Conservation (phyloP, 495 filamentous ascomycete genomes). For the Pyronema omphalodes region DNA sequence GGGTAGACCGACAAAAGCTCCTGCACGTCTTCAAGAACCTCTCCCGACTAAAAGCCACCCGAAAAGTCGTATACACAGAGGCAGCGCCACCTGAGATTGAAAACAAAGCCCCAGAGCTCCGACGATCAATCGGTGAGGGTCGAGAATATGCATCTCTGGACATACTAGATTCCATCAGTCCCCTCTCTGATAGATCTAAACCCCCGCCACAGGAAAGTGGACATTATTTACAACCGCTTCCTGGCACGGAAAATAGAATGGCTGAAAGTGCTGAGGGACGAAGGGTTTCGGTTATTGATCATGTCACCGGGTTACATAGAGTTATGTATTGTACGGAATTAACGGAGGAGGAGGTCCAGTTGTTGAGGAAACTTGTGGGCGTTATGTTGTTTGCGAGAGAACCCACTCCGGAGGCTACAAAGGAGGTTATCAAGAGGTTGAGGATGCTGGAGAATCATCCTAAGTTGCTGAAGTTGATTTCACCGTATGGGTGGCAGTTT, state of each 20-base stretch:
- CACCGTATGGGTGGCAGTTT: constrained; percentile 17
- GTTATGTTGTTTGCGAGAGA: constrained; percentile 4
- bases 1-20: constrained; percentile 10
- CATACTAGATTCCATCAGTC: too few relatives aligned
- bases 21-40: constrained; percentile 15
- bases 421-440: constrained; percentile 17
- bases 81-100: background rate
- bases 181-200: too few relatives aligned
- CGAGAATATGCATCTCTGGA: too few relatives aligned
- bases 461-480: constrained; percentile 11
- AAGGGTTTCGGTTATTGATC: background rate
- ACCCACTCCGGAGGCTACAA: constrained; percentile 9
- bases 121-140: too few relatives aligned
- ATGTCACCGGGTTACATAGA: background rate
- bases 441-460: constrained; percentile 7
- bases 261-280: background rate
- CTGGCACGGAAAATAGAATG: background rate
- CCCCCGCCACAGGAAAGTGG: background rate
- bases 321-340: background rate
- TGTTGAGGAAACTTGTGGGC: constrained; percentile 9
- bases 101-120: too few relatives aligned
- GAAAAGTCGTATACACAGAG: constrained; percentile 8
- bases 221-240: background rate
- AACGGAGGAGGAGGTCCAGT: constrained; percentile 10
- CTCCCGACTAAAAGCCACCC: constrained; percentile 5